Conservation (phyloP, 352 stramenopile species). For the Phytophthora melonis region DNA sequence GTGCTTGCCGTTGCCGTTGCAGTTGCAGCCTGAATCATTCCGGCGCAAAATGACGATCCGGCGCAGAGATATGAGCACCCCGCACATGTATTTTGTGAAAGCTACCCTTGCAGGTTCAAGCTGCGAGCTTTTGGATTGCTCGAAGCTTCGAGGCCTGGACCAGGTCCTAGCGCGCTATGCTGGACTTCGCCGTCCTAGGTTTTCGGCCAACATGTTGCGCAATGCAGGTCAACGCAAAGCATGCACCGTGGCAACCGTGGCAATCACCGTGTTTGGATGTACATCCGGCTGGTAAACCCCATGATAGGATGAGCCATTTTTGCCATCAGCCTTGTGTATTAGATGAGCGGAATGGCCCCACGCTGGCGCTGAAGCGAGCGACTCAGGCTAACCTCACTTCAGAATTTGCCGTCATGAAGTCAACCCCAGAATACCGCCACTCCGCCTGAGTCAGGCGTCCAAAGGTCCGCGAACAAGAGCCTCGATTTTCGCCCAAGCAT, state of each 20-base stretch:
- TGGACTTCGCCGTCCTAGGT: not conserved
- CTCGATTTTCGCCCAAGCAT: not conserved
- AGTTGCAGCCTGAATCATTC: not conserved
- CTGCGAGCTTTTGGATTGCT: not conserved
- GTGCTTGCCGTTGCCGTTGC: slow-evolving; percentile 1
- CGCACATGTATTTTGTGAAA: slow-evolving; percentile 16
- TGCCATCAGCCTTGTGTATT: not conserved
- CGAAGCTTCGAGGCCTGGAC: not conserved
- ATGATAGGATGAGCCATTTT: slow-evolving; percentile 20
- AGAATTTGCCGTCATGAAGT: slow-evolving; percentile 16
- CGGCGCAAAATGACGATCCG: slow-evolving; percentile 21
- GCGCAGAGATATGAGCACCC: not conserved
- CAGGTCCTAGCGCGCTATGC: not conserved
- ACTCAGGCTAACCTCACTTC: slow-evolving; percentile 2
- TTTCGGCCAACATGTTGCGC: not conserved
- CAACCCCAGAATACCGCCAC: slow-evolving; percentile 5
- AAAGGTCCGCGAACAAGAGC: not conserved
- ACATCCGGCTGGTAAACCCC: slow-evolving; percentile 17
- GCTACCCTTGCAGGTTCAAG: slow-evolving; percentile 4
- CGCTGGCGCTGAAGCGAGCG: no score
- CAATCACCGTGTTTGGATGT: slow-evolving; percentile 29
- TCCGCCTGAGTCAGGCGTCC: not conserved
- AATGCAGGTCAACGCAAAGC: not conserved
- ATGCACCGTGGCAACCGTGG: not conserved
- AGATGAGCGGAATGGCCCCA: not conserved